Conservation (phyloP, 164 flowering plant genomes). For the Chloranthus sessilifolius region DNA sequence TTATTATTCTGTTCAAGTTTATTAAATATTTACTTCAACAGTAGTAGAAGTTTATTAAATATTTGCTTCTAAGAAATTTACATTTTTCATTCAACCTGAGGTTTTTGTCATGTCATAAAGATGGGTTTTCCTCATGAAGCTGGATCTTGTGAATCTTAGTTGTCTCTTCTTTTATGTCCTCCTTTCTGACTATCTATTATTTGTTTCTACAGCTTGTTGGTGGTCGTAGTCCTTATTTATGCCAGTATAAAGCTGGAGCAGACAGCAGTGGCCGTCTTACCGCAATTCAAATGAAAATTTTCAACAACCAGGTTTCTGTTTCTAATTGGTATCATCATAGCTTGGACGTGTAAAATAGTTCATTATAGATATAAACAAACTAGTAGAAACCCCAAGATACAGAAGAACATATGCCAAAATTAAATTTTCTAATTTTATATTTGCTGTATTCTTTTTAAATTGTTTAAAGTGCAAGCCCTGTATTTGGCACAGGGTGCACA, state of each 20-base stretch:
- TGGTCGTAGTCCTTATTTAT: constrained; percentile 11
- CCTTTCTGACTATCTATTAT: neutral
- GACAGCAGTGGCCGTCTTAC: constrained; percentile 1
- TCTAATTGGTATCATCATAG: neutral
- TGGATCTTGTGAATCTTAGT: neutral
- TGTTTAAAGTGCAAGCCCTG: neutral
- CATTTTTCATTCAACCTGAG: no score
- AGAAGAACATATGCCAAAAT: no score
- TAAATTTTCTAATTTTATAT: no score
- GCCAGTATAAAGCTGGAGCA: constrained; percentile 6
- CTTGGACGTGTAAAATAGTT: neutral
- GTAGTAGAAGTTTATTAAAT: no score
- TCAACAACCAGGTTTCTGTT: constrained; percentile 8
- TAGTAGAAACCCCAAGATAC: neutral
- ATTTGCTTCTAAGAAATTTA: no score
- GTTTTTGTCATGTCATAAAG: neutral
- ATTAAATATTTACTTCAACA: no score
- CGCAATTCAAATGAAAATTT: constrained; percentile 7
- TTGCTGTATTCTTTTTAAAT: neutral
- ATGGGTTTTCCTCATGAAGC: neutral
- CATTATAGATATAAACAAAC: neutral
- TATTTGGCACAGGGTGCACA: constrained; percentile 6
- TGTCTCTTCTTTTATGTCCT: neutral
- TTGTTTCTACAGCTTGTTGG: constrained; percentile 9
- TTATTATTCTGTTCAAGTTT: no score